Percentiles rank a stretch among this genome's conserved stretches.
These are phyloP conservation scores for Nemania sp. DNA, from an alignment of 2,329 filamentous ascomycete genomes.

Conservation along the genomic window DNA sequence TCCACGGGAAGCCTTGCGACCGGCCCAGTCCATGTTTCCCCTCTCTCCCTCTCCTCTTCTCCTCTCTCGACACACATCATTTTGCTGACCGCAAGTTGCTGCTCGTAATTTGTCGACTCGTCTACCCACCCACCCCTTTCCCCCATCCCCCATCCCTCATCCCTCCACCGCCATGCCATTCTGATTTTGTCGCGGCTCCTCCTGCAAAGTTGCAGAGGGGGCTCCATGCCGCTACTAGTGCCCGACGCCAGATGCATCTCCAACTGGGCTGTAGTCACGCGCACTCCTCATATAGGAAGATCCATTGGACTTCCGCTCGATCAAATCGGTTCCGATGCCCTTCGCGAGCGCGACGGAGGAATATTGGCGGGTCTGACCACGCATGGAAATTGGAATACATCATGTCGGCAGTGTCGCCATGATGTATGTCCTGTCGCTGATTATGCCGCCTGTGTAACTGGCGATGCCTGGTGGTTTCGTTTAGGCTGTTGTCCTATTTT, in stretches of 20 bases:
- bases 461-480: conserved; percentile 7
- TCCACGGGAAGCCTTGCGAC: conserved; percentile 26
- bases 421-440: conserved; percentile 12
- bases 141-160: conserved; percentile 16
- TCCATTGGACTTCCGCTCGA: conserved; percentile 23
- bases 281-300: conserved; percentile 12
- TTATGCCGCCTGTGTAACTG: conserved; percentile 12
- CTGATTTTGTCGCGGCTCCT: conserved; percentile 20
- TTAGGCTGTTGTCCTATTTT: conserved; percentile 34
- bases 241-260: conserved; percentile 17
- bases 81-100: conserved; percentile 34
- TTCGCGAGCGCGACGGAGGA: conserved; percentile 17
- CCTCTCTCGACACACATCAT: conserved; percentile 26
- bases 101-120: conserved; percentile 4
- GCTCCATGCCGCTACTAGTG: conserved; percentile 27
- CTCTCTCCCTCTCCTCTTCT: conserved; percentile 6
- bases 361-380: conserved; percentile 24
- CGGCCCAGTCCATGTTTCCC: conserved; percentile 14
- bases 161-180: conserved; percentile 11
- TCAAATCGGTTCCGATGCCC: conserved; percentile 31
- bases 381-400: conserved; percentile 37
- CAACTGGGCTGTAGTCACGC: conserved; percentile 19
- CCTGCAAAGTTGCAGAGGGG: conserved; percentile 29
- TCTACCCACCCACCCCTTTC: conserved; percentile 20
- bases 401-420: conserved; percentile 16